phyloP scores from a whole-genome alignment of 108 stramenopile species.

The Parietichytrium sp. region DNA sequence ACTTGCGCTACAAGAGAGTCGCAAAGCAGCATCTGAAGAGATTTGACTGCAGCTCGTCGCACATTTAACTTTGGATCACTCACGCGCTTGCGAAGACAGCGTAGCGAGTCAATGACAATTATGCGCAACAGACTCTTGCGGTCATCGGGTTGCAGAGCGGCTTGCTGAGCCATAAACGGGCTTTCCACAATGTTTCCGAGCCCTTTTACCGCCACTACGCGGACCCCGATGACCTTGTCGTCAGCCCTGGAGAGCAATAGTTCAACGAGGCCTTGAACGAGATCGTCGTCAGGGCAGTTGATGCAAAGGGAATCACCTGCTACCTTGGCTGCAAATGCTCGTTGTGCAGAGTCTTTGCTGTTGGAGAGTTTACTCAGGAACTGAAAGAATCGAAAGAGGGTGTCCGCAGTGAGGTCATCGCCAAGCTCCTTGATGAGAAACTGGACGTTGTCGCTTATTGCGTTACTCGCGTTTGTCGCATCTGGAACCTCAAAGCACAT shows the following conservation, averaged over 20 bases:
- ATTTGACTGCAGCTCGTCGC: background rate
- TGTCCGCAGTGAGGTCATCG: background rate
- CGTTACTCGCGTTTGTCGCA: background rate
- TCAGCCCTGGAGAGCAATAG: background rate
- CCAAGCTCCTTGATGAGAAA: background rate
- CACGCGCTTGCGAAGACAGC: background rate
- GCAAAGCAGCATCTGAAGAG: background rate
- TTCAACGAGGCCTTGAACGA: constrained; percentile 1
- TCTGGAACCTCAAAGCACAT: constrained; percentile 26
- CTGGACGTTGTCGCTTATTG: background rate
- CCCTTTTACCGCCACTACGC: constrained; percentile 13
- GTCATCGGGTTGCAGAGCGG: too few relatives aligned
- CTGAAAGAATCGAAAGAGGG: background rate
- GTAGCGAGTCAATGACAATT: too few relatives aligned
- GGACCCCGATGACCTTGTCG: background rate
- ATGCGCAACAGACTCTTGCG: too few relatives aligned
- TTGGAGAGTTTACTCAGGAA: constrained; percentile 8
- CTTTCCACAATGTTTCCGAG: background rate
- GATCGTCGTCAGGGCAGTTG: background rate
- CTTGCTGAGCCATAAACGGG: too few relatives aligned
- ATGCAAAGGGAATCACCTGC: background rate
- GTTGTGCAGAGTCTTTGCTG: constrained; percentile 16
- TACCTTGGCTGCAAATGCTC: background rate
- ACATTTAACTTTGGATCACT: background rate
- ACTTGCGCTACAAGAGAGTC: background rate